Base-by-base conservation (phyloP, 805 yeast genomes). In the Ascoidea asiatica region DNA sequence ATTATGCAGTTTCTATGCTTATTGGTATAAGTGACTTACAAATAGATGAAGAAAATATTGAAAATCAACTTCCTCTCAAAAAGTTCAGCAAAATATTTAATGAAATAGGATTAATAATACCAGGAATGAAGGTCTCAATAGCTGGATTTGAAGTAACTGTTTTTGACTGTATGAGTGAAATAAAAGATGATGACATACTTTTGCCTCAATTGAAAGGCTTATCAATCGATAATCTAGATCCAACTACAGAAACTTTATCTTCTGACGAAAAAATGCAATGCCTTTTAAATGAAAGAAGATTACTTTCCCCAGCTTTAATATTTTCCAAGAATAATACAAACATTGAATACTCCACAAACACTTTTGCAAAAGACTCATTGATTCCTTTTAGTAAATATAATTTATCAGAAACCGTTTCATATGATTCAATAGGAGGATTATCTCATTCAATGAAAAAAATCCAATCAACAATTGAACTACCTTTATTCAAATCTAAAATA, bases 401-500 rank as follows among this genome's bases (percentile, higher is more conserved):
- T 36, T 55, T 70, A n/a, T 75, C 77, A 1, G 65, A 61, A 37
- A 54, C 67, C 36, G 47, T 65, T 8, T 52, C 63, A 29, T 86
- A 78, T 48, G 56, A 66, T 3, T 65, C 69, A 19, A 76, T 92
- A 5, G 98, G 97, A 17, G 99, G 97, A 0, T 67, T 92, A 19
- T 51, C 64, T 0, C 67, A 70, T 40, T 87, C 86, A 52, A 76
- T 89, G 18, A 65, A 68, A 4, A 55, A 70, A 3, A 62, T 92
- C 19, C 69, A 77, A 44, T 69, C 81, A 5, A 76, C 89, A 0
- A 76, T 89, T 6, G 83, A 83, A 44, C 66, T 90, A 2, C 97
- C 99, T 0, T 67, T 92, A 21, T 77, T 79, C 48, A 76, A 76
- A 46, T 95, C 97, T 0, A 70, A 72, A 5, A 61, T 87, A 29